Percentiles rank a stretch among this genome's conserved stretches.
phyloP scores from a whole-genome alignment of 2,329 filamentous ascomycete genomes.

The Botrytis pseudocinerea region DNA sequence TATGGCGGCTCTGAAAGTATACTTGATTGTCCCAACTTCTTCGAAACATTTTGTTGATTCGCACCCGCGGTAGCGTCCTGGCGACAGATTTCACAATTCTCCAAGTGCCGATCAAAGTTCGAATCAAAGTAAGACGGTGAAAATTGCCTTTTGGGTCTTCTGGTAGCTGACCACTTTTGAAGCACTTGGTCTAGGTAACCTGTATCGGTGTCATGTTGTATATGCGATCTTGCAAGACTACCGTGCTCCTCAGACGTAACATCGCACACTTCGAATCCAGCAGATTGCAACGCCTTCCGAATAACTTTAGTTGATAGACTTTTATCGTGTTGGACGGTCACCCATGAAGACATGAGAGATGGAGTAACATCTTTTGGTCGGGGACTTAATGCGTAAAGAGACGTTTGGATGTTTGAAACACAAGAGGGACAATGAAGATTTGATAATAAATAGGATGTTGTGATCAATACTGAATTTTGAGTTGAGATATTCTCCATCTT shows the following conservation, averaged over 20 bases:
- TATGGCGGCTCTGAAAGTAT: conserved; percentile 1
- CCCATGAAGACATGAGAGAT: conserved; percentile 70
- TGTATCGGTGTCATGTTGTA: conserved; percentile 28
- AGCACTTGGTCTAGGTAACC: conserved; percentile 38
- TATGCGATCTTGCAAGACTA: conserved; percentile 15
- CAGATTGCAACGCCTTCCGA: conserved; percentile 52
- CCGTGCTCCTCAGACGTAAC: conserved; percentile 29
- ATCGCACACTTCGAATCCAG: conserved; percentile 58
- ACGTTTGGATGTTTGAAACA: conserved; percentile 63
- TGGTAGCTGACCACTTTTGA: conserved; percentile 28
- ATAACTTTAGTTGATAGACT: conserved; percentile 47
- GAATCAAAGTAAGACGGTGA: conserved; percentile 30
- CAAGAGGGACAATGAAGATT: conserved; percentile 81
- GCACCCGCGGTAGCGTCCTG: conserved; percentile 40
- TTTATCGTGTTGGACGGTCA: conserved; percentile 59
- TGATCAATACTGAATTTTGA: conserved; percentile 17
- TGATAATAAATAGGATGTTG: conserved; percentile 57
- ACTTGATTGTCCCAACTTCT: conserved; percentile 11
- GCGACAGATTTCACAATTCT: conserved; percentile 53
- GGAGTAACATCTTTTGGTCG: conserved; percentile 60
- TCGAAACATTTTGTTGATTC: conserved; percentile 30
- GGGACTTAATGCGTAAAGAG: conserved; percentile 52
- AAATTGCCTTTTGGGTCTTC: conserved; percentile 27
- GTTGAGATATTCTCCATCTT: conserved; percentile 15
- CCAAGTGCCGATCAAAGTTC: conserved; percentile 42